Evolutionary conservation across 139 green algal genomes (phyloP), one percentile per base, ranked within the genome.

Genomic region (Mesotaenium endlicherianum): DNA sequence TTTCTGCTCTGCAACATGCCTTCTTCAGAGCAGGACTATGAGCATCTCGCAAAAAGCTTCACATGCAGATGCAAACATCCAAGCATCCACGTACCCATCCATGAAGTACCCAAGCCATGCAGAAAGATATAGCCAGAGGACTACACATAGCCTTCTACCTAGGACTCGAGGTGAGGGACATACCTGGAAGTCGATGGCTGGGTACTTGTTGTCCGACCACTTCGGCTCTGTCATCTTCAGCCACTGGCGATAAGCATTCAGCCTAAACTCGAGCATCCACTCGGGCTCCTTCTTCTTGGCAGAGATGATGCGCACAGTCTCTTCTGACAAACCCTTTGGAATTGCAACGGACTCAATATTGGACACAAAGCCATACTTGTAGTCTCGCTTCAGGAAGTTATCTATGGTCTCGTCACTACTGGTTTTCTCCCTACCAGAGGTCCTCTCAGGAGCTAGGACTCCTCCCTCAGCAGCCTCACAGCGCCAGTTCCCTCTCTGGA

Each of bases 201-300:
- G 76, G 55, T 92, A 93, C 69, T 84, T 76, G 85, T 98, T 98
- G 85, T 98, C 95, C 41, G 88, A 94, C 95, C 95, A 98, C 5
- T 87, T 82, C 0, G 95, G 95, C 86, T 97, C 94, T 74, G 92
- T 91, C 97, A 99, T 98, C 1, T 94, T 98, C 11, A 98, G 90
- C 97, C 97, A 99, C 55, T 95, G 94, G 20, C 92, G 84, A 85
- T 93, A 99, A 0, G 96, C 97, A 64, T 94, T 94, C 14, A 99
- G 90, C 14, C 90, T 68, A 77, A 98, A 99, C 41, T 99, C 96
- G 31, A 99, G 93, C 92, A 99, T 94, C 97, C 97, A 99, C 41
- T 99, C 95, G 11, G 97, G 97, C 91, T 99, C 97, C 2, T 95
- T 89, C 91, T 99, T 99, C 91, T 99, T 99, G 39, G 92, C 92